These are phyloP conservation scores for Plectosphaerella plurivora DNA, from an alignment of 2,329 filamentous ascomycete species.

Conservation along the genomic window DNA sequence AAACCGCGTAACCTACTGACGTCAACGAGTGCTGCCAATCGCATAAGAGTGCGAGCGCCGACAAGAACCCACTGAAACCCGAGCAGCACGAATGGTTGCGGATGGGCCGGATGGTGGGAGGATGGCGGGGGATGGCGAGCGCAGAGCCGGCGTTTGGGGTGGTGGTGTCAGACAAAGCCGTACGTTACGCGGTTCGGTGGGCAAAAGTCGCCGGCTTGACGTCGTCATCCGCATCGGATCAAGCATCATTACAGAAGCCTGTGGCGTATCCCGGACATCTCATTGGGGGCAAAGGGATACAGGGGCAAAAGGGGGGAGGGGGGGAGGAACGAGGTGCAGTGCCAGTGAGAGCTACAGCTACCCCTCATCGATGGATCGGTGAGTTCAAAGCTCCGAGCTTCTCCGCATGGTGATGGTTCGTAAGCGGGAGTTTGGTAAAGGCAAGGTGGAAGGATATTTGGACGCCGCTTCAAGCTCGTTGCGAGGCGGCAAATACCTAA, in stretches of 20 bases:
- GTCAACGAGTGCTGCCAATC: conserved; percentile 11
- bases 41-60: neutral
- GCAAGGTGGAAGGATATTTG: too few relatives aligned
- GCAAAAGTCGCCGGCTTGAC: too few relatives aligned
- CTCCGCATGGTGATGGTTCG: neutral
- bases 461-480: too few relatives aligned
- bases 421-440: too few relatives aligned
- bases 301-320: neutral
- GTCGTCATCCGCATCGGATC: too few relatives aligned
- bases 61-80: neutral
- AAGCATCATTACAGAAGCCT: too few relatives aligned
- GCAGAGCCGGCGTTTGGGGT: neutral
- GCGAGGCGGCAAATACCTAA: too few relatives aligned
- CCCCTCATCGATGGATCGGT: neutral
- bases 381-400: neutral
- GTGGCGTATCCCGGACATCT: too few relatives aligned
- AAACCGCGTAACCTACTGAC: conserved; percentile 10
- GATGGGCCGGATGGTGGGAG: neutral
- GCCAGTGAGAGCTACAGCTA: neutral
- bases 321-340: too few relatives aligned
- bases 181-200: too few relatives aligned
- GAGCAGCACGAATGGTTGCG: neutral
- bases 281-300: neutral
- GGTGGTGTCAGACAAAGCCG: too few relatives aligned
- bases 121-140: neutral